A percentile compares a stretch with the other conserved stretches of the same genome.
phyloP scores from a whole-genome alignment of 2,329 filamentous ascomycete species.

The Fusarium sublunatum region DNA sequence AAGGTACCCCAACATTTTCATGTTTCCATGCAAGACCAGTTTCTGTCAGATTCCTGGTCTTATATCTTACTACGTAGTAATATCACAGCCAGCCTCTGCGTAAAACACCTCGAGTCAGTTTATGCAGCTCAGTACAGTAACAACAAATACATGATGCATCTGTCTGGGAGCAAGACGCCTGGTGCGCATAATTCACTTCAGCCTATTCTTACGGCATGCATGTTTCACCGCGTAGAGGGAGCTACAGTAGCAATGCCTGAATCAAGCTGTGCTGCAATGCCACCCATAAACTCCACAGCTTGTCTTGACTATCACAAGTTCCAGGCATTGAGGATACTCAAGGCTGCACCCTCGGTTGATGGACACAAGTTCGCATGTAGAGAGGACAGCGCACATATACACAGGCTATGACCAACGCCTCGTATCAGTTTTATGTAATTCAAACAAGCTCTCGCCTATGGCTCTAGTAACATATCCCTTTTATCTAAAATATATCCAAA shows the following conservation, averaged over 20 bases:
- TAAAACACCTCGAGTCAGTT: conserved; percentile 15
- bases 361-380: not conserved
- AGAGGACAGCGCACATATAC: not conserved
- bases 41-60: conserved; percentile 2
- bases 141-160: conserved; percentile 1
- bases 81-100: not conserved
- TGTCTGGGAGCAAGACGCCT: not conserved
- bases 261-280: conserved; percentile 17
- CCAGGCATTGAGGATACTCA: no score
- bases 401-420: not conserved
- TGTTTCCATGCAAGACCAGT: conserved; percentile 1
- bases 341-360: no score
- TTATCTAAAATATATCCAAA: conserved; percentile 43
- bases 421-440: not conserved
- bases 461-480: conserved; percentile 14
- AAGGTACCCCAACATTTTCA: not conserved
- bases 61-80: not conserved
- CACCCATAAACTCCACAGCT: conserved; percentile 16
- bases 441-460: conserved; percentile 2
- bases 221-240: conserved; percentile 35
- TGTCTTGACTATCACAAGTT: not conserved
- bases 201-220: conserved; percentile 28
- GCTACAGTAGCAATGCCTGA: conserved; percentile 2
- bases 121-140: conserved; percentile 12
- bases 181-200: no score